Percentiles rank a stretch among this genome's conserved stretches.
Evolutionary conservation across 768 basidiomycete species (phyloP).

Genomic region (Amanita rubescens): DNA sequence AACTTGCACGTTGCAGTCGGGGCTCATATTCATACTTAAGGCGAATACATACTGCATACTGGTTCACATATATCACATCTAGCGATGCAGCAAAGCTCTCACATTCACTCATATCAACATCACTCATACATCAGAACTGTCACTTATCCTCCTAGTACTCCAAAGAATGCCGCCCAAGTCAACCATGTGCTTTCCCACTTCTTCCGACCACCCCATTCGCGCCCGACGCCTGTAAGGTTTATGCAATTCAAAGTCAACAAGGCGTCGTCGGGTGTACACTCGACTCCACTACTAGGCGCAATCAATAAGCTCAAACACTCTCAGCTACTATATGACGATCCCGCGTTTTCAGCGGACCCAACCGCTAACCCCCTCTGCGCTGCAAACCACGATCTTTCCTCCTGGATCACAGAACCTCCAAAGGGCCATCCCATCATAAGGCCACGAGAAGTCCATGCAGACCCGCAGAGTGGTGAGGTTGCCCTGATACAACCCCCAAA

Average conservation of each 20-base stretch:
- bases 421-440: slow-evolving; percentile 26
- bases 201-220: slow-evolving; percentile 11
- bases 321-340: slow-evolving; percentile 34
- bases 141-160: neutral
- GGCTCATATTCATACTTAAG: neutral
- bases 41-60: neutral
- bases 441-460: slow-evolving; percentile 6
- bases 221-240: neutral
- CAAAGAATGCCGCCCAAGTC: neutral
- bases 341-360: slow-evolving; percentile 55
- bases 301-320: slow-evolving; percentile 14
- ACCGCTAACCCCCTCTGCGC: slow-evolving; percentile 31
- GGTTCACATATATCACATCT: neutral
- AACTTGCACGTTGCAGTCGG: slow-evolving; percentile 1
- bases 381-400: slow-evolving; percentile 15
- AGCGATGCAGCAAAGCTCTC: slow-evolving; percentile 1
- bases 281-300: neutral
- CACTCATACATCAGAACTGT: slow-evolving; percentile 2
- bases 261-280: neutral
- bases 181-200: slow-evolving; percentile 12
- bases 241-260: slow-evolving; percentile 8
- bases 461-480: slow-evolving; percentile 14
- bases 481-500: slow-evolving; percentile 27
- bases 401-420: slow-evolving; percentile 23
- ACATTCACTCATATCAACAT: neutral